These are phyloP conservation scores for Cenococcum geophilum DNA, from an alignment of 495 filamentous ascomycete genomes.

Conservation along the genomic window DNA sequence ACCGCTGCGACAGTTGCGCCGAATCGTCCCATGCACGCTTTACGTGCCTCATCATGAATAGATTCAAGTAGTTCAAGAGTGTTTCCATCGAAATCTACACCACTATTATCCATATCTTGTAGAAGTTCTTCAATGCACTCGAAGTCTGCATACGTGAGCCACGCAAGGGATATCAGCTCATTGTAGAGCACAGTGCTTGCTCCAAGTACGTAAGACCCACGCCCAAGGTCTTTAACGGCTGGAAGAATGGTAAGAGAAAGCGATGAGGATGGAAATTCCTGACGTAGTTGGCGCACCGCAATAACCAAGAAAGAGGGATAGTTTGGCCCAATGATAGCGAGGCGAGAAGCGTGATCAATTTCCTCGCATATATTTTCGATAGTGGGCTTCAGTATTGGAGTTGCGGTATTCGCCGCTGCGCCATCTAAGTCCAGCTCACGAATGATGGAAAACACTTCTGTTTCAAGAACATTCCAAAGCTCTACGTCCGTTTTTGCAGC, in stretches of 20 bases:
- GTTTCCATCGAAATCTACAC: constrained; percentile 54
- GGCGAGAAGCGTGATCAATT: neutral
- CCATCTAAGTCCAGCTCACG: constrained; percentile 28
- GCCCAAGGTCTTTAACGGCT: constrained; percentile 62
- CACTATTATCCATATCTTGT: constrained; percentile 69
- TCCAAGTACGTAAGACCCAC: constrained; percentile 65
- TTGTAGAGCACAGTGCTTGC: constrained; percentile 70
- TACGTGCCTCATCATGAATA: constrained; percentile 5
- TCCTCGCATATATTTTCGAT: neutral
- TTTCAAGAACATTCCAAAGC: constrained; percentile 65
- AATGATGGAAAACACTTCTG: constrained; percentile 47
- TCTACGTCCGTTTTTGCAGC: constrained; percentile 55
- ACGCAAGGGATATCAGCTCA: constrained; percentile 58
- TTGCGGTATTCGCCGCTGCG: constrained; percentile 19
- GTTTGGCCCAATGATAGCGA: constrained; percentile 56
- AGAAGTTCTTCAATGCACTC: constrained; percentile 55
- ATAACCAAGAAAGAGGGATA: constrained; percentile 61
- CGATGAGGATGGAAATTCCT: constrained; percentile 54
- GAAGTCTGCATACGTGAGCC: constrained; percentile 57
- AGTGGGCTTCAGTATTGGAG: neutral
- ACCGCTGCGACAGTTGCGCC: neutral
- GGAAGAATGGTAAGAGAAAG: constrained; percentile 60
- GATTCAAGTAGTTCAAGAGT: constrained; percentile 48
- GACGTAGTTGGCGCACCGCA: constrained; percentile 58
- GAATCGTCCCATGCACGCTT: neutral